These are phyloP conservation scores for Boletus insuetus DNA, from an alignment of 768 basidiomycete species.

Conservation along the genomic window DNA sequence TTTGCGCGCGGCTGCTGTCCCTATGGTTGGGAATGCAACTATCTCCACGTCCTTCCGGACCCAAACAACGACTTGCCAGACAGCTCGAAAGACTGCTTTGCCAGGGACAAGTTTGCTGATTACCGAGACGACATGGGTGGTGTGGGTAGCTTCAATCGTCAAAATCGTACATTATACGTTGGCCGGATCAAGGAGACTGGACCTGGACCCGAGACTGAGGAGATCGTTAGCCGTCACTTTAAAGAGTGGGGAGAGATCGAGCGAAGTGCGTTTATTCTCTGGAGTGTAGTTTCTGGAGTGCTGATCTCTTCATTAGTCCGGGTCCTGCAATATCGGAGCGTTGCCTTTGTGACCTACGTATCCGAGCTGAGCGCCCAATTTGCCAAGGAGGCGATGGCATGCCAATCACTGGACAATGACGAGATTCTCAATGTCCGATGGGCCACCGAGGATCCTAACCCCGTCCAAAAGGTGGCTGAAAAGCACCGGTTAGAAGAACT, in stretches of 20 bases:
- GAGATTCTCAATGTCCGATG: constrained; percentile 98
- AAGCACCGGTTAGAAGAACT: constrained; percentile 78
- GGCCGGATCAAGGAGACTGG: constrained; percentile 93
- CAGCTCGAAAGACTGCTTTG: constrained; percentile 94
- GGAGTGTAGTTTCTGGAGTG: neutral
- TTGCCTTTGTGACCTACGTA: constrained; percentile 95
- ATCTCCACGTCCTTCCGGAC: constrained; percentile 85
- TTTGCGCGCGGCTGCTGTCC: constrained; percentile 97
- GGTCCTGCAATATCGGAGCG: constrained; percentile 89
- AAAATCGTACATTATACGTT: constrained; percentile 93
- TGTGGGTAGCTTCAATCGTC: constrained; percentile 92
- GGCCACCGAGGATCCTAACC: constrained; percentile 99
- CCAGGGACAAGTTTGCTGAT: constrained; percentile 93
- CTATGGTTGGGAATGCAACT: constrained; percentile 98
- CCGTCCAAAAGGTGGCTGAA: constrained; percentile 82
- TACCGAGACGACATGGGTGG: constrained; percentile 99
- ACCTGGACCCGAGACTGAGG: constrained; percentile 85
- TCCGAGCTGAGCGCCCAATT: constrained; percentile 87
- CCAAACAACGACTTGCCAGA: constrained; percentile 71
- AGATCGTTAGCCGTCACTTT: constrained; percentile 88
- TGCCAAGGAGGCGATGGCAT: constrained; percentile 98
- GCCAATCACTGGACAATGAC: constrained; percentile 95
- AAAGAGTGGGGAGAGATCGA: constrained; percentile 95
- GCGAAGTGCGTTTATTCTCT: constrained; percentile 58
- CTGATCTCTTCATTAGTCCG: constrained; percentile 52